A percentile compares a stretch with the other conserved stretches of the same genome.
phyloP scores from a whole-genome alignment of 345 rosid genomes.

The Rhodamnia argentea region DNA sequence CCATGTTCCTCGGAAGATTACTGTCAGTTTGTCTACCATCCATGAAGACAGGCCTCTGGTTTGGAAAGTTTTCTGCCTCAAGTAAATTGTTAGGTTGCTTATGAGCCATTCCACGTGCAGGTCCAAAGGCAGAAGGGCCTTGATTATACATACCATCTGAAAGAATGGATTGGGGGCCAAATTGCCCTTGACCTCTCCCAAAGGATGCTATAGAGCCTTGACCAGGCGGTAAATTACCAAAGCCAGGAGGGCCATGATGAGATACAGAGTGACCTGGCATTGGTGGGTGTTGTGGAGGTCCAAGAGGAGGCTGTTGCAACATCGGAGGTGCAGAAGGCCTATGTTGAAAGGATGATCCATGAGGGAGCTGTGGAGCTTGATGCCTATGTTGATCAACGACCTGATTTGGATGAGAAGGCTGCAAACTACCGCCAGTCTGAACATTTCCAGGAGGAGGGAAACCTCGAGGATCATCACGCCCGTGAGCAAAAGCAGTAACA shows the following conservation, averaged over 20 bases:
- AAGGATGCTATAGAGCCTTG: conserved; percentile 12
- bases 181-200: conserved; percentile 27
- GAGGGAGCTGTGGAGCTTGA: conserved; percentile 5
- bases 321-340: conserved; percentile 25
- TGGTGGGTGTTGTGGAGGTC: conserved; percentile 20
- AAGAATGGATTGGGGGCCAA: conserved; percentile 12
- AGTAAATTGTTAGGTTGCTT: conserved; percentile 6
- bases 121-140: neutral
- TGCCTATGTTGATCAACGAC: conserved; percentile 14
- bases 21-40: conserved; percentile 25
- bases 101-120: conserved; percentile 1
- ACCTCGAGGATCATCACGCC: conserved; percentile 13
- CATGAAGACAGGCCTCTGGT: conserved; percentile 15
- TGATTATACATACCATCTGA: neutral
- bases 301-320: conserved; percentile 27
- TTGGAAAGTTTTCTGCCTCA: conserved; percentile 14
- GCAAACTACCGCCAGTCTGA: conserved; percentile 9
- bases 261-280: conserved; percentile 15
- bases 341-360: conserved; percentile 26
- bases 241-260: conserved; percentile 27
- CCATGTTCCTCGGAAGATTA: conserved; percentile 5
- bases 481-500: conserved; percentile 2
- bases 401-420: neutral
- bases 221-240: conserved; percentile 19
- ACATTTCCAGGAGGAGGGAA: conserved; percentile 16